Percentiles rank a stretch among this genome's conserved stretches.
These are phyloP conservation scores for Aspergillus sp. DNA, from an alignment of 2,329 filamentous ascomycete genomes.

Conservation along the genomic window DNA sequence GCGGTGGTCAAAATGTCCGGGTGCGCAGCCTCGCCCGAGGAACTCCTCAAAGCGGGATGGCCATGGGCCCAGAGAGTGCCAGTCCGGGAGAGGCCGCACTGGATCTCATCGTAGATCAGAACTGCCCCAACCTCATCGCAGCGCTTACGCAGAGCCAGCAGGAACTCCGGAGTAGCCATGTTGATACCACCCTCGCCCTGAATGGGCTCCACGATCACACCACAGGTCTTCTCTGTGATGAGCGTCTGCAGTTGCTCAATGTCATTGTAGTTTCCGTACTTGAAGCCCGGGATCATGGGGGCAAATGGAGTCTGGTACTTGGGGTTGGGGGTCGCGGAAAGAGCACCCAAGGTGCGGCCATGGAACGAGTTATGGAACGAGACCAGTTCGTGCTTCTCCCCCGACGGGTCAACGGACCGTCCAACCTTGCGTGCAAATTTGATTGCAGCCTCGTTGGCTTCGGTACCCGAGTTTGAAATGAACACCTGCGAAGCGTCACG, in stretches of 20 bases:
- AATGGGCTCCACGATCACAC: constrained; percentile 93
- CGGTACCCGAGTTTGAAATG: constrained; percentile 90
- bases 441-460: constrained; percentile 95
- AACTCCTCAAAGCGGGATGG: constrained; percentile 49
- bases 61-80: constrained; percentile 85
- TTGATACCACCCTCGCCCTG: constrained; percentile 94
- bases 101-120: constrained; percentile 93
- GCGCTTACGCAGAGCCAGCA: constrained; percentile 70
- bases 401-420: constrained; percentile 62
- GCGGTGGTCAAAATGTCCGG: constrained; percentile 90
- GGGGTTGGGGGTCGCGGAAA: constrained; percentile 94
- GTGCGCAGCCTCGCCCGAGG: constrained; percentile 58
- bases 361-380: constrained; percentile 92
- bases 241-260: constrained; percentile 60
- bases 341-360: constrained; percentile 86
- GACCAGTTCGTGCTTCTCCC: constrained; percentile 72
- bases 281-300: constrained; percentile 92
- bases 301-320: constrained; percentile 95
- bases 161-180: constrained; percentile 72
- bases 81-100: constrained; percentile 83
- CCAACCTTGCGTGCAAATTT: constrained; percentile 94
- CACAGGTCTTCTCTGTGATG: constrained; percentile 78
- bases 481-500: constrained; percentile 72
- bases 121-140: constrained; percentile 83
- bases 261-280: constrained; percentile 79